Percentiles rank a stretch among this genome's conserved stretches.
Evolutionary conservation across 2,329 filamentous ascomycete species (phyloP).

Genomic region (Endoconidiophora polonica): DNA sequence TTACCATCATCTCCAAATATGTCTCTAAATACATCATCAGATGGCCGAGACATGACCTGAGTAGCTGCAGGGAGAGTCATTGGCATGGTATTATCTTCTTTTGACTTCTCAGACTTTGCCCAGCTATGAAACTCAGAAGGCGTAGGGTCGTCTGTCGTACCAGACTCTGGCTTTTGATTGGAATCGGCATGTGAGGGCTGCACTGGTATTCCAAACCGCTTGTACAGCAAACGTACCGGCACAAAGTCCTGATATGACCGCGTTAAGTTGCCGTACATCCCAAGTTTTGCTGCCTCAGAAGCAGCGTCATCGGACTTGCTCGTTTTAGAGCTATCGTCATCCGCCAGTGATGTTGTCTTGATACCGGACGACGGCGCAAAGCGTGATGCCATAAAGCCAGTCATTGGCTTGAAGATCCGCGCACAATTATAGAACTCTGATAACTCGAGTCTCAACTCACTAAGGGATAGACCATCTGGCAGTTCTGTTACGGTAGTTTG

Average conservation of each 20-base stretch:
- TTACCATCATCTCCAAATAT: slow-evolving; percentile 13
- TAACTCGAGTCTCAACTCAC: slow-evolving; percentile 61
- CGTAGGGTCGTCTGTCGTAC: not conserved
- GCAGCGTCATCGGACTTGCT: slow-evolving; percentile 45
- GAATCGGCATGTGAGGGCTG: slow-evolving; percentile 36
- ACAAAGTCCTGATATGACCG: slow-evolving; percentile 55
- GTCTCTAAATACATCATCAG: slow-evolving; percentile 11
- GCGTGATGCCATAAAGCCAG: slow-evolving; percentile 78
- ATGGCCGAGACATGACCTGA: not conserved
- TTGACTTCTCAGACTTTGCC: not conserved
- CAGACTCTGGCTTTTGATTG: not conserved
- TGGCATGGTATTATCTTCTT: not conserved
- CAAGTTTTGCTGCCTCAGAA: slow-evolving; percentile 70
- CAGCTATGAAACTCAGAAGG: not conserved
- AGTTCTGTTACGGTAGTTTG: slow-evolving; percentile 22
- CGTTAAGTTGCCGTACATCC: slow-evolving; percentile 88
- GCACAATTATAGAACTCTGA: slow-evolving; percentile 52
- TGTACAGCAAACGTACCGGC: slow-evolving; percentile 75
- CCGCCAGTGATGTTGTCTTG: slow-evolving; percentile 14
- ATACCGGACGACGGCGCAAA: slow-evolving; percentile 55
- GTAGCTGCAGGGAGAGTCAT: not conserved
- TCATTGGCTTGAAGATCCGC: slow-evolving; percentile 75
- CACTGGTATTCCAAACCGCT: slow-evolving; percentile 75
- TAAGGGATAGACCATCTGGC: slow-evolving; percentile 26
- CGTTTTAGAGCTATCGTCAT: slow-evolving; percentile 11